phyloP scores from a whole-genome alignment of 495 filamentous ascomycete species.

The Rostrohypoxylon terebratum region DNA sequence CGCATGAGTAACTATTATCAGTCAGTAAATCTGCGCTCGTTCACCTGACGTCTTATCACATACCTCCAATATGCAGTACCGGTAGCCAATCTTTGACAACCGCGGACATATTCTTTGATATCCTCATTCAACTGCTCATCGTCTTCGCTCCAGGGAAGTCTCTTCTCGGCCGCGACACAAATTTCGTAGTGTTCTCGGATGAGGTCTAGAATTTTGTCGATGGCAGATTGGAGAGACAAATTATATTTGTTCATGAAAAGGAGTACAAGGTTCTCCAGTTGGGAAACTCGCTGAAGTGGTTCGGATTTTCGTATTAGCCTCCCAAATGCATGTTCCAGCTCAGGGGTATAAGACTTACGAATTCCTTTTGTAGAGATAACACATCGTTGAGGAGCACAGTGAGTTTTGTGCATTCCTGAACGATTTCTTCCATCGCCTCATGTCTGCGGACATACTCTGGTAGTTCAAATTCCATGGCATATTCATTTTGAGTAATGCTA shows the following conservation, averaged over 20 bases:
- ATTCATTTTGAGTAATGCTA: conserved; percentile 48
- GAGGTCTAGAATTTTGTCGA: conserved; percentile 43
- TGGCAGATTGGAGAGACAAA: conserved; percentile 29
- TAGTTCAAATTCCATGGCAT: conserved; percentile 48
- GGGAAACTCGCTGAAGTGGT: conserved; percentile 35
- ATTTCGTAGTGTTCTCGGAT: conserved; percentile 47
- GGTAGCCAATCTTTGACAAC: conserved; percentile 43
- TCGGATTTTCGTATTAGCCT: conserved; percentile 9
- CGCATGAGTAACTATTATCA: conserved; percentile 40
- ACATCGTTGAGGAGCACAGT: conserved; percentile 46
- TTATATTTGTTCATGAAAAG: conserved; percentile 48
- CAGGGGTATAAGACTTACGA: conserved; percentile 31
- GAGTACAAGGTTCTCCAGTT: conserved; percentile 47
- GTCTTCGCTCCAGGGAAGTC: conserved; percentile 45
- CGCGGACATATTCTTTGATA: conserved; percentile 45
- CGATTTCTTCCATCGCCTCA: conserved; percentile 44
- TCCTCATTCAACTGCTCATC: conserved; percentile 44
- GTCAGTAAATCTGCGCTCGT: conserved; percentile 1
- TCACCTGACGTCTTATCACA: neutral
- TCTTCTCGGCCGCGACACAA: conserved; percentile 44
- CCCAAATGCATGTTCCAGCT: neutral
- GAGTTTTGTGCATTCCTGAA: conserved; percentile 43
- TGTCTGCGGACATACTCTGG: conserved; percentile 43
- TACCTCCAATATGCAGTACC: conserved; percentile 49
- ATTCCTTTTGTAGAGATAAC: conserved; percentile 49